phyloP scores from a whole-genome alignment of 192 early-diverging fungal species.

The Linnemannia schmuckeri region DNA sequence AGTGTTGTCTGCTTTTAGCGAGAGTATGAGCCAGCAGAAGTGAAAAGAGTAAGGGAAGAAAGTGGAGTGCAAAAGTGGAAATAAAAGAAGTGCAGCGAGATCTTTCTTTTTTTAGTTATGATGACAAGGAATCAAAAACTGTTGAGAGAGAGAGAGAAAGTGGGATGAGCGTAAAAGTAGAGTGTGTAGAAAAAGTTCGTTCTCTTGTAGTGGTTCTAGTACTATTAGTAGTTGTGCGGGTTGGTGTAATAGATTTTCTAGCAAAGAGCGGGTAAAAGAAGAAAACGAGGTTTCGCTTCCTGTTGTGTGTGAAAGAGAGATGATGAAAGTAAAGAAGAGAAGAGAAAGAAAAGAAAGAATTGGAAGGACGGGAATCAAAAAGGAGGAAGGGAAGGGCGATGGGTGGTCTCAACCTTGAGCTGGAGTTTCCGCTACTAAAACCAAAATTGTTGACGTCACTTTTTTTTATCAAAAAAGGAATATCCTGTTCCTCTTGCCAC shows the following conservation, averaged over 20 bases:
- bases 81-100: background rate
- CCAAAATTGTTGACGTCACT: background rate
- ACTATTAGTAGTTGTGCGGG: background rate
- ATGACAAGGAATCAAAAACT: background rate
- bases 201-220: background rate
- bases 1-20: background rate
- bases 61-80: background rate
- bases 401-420: background rate
- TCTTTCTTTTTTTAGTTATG: background rate
- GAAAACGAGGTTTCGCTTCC: background rate
- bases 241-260: background rate
- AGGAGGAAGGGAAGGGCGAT: background rate
- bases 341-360: background rate
- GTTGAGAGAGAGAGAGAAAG: background rate
- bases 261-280: background rate
- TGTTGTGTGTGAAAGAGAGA: background rate
- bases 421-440: background rate
- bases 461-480: too few species aligned
- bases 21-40: background rate
- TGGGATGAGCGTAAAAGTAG: background rate
- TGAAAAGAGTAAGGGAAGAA: background rate
- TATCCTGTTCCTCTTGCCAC: background rate
- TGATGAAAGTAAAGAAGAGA: background rate
- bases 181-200: background rate
- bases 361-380: background rate